Percentiles rank a stretch among this genome's conserved stretches.
These are phyloP conservation scores for Proliferodiscus dingleyae DNA, from an alignment of 2,329 filamentous ascomycete genomes.

Conservation along the genomic window DNA sequence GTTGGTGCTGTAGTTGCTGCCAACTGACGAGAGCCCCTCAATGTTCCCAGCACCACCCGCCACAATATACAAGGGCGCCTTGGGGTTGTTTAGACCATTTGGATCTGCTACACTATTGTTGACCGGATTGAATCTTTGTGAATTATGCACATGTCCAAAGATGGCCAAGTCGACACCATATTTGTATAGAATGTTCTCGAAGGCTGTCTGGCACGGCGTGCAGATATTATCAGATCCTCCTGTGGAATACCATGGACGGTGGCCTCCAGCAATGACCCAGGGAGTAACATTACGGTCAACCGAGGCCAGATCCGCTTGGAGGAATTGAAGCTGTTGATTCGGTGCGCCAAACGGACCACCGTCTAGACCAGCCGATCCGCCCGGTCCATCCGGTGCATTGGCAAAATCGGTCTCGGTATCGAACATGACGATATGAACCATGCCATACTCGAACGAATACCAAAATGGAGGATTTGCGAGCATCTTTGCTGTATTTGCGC, in stretches of 20 bases:
- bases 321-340: conserved; percentile 42
- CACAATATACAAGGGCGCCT: conserved; percentile 29
- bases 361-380: conserved; percentile 35
- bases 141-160: conserved; percentile 43
- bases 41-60: conserved; percentile 31
- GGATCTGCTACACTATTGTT: conserved; percentile 17
- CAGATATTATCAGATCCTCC: conserved; percentile 16
- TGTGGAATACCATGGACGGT: conserved; percentile 25
- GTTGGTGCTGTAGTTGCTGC: conserved; percentile 39
- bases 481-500: conserved; percentile 40
- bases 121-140: conserved; percentile 33
- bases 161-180: conserved; percentile 44
- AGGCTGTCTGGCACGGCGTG: conserved; percentile 41
- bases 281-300: conserved; percentile 27
- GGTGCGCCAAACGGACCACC: conserved; percentile 42
- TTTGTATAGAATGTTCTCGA: conserved; percentile 40
- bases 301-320: conserved; percentile 30
- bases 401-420: conserved; percentile 54
- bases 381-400: conserved; percentile 40
- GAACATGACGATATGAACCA: conserved; percentile 50
- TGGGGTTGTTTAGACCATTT: conserved; percentile 18
- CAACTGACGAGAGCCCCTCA: conserved; percentile 35
- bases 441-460: conserved; percentile 57
- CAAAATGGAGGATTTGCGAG: conserved; percentile 51
- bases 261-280: conserved; percentile 25